Evolutionary conservation across 1,284 basidiomycete genomes (phyloP), one percentile per base, ranked within the genome.

Genomic region (Hemileia vastatrix): DNA sequence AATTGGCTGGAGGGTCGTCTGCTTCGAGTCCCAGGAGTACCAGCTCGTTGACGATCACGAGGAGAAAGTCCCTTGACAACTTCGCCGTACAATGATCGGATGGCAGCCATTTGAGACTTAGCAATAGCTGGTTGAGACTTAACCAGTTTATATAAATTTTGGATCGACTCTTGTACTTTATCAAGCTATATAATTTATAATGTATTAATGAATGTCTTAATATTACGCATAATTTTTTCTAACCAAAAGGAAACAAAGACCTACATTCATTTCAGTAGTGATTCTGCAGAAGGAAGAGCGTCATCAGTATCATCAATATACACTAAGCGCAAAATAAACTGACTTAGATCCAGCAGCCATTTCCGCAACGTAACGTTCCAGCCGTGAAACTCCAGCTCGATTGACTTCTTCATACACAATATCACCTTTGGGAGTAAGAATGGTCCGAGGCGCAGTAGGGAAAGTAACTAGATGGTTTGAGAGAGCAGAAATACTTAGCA

Each of bases 41-140:
- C 53, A 27, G 51, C 44, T 36, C 64, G 59, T 67, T 66, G 51
- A 48, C 24, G 23, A 58, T 57, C 44, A 55, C 45, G 44, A 57
- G 54, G 4, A 60, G 54, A 49, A 59, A 48, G 44, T 55, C 49
- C 43, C 66, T 80, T 80, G 67, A 95, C 89, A 61, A 96, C 94
- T 67, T 94, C 93, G 69, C 92, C 90, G 77, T 98, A 98, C 60
- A 98, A 81, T 8, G 87, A 88, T 69, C 94, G 94, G 82, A 98
- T 96, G 64, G 91, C 89, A 66, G 88, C 87, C 82, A 96, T 96
- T 80, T 96, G 92, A 70, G 92, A 88, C 71, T 91, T 86, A 71
- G 87, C 94, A 76, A 98, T 95, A 67, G 90, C 88, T 1, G 94
- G 92, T 77, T 97, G 90, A 1, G 90, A 86, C 78, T 93, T 94